Evolutionary conservation across 2,329 filamentous ascomycete genomes (phyloP).

Genomic region (Chaetomiaceae sp.): DNA sequence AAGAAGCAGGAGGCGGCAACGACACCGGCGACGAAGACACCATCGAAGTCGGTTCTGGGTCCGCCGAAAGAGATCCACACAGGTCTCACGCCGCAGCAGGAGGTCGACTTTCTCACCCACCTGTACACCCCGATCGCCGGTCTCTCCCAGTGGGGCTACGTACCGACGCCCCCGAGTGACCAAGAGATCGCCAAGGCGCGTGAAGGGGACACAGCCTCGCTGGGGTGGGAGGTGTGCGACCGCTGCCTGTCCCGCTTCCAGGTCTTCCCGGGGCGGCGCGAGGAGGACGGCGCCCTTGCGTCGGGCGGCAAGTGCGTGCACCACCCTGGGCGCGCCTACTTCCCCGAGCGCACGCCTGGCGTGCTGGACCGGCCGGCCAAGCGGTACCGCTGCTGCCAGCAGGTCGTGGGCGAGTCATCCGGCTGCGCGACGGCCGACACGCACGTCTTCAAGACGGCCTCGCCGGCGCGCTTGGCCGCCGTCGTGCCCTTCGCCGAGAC

Average conservation of each 20-base stretch:
- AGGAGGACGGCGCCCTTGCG: conserved; percentile 67
- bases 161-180: conserved; percentile 58
- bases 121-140: conserved; percentile 58
- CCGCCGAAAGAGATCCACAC: conserved; percentile 56
- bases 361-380: conserved; percentile 52
- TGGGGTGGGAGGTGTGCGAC: conserved; percentile 83
- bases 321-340: conserved; percentile 68
- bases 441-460: conserved; percentile 83
- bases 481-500: conserved; percentile 77
- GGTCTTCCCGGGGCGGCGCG: conserved; percentile 79
- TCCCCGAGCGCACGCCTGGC: conserved; percentile 50
- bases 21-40: conserved; percentile 10
- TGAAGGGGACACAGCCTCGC: conserved; percentile 57
- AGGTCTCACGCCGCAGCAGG: conserved; percentile 60
- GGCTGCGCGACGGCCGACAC: conserved; percentile 67
- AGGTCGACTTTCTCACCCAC: conserved; percentile 54
- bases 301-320: conserved; percentile 73
- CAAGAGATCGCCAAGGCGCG: conserved; percentile 61
- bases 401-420: conserved; percentile 61
- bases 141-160: conserved; percentile 68
- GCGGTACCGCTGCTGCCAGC: conserved; percentile 72
- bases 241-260: conserved; percentile 83
- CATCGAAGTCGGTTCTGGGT: conserved; percentile 29
- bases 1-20: conserved; percentile 22
- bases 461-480: conserved; percentile 67